Conservation (phyloP, 2,329 filamentous ascomycete genomes). For the Fusarium sterilihyphosum region DNA sequence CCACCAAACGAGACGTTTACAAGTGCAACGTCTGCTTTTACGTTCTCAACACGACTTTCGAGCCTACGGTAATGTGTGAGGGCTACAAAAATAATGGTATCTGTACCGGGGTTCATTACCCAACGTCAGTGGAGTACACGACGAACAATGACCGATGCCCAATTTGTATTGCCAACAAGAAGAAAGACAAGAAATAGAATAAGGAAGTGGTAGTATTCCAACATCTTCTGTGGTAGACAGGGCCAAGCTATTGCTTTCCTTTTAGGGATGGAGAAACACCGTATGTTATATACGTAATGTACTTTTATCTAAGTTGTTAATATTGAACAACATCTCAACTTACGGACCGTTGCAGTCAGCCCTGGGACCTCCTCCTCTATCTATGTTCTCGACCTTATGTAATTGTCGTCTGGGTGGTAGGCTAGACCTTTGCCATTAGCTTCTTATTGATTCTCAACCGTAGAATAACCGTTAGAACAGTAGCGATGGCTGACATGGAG, state of each 20-base stretch:
- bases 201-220: rapidly evolving
- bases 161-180: background rate
- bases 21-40: background rate
- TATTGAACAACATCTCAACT: background rate
- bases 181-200: background rate
- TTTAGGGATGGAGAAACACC: background rate
- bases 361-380: background rate
- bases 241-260: background rate
- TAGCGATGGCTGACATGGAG: conserved; percentile 8
- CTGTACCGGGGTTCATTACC: background rate
- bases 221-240: rapidly evolving
- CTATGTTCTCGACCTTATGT: too few relatives aligned
- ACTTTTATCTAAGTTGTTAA: background rate
- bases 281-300: background rate
- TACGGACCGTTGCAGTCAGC: rapidly evolving
- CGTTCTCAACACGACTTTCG: background rate
- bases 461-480: conserved; percentile 4
- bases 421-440: background rate
- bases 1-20: background rate
- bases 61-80: background rate
- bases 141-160: background rate
- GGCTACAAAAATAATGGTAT: background rate
- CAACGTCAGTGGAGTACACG: background rate
- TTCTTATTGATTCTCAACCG: conserved; percentile 24
- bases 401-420: rapidly evolving